Conservation (phyloP, 2,329 filamentous ascomycete species). For the Sordariomycetes sp. region DNA sequence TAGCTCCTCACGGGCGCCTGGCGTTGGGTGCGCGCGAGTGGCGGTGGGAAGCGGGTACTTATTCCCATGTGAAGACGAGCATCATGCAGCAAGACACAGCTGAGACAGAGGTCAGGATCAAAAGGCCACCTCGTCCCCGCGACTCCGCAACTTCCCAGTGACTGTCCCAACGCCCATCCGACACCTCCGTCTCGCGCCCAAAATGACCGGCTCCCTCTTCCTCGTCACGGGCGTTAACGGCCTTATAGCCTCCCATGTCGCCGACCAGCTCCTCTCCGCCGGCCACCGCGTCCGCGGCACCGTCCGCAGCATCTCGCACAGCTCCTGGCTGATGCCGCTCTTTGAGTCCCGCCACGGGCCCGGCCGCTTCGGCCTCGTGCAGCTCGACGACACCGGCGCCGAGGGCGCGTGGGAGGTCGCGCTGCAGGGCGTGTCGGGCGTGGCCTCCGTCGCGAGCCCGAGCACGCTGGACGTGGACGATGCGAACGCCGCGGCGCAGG, state of each 20-base stretch:
- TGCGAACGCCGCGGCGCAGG: conserved; percentile 21
- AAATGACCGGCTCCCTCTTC: conserved; percentile 1
- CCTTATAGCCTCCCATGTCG: conserved; percentile 4
- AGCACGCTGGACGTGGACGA: conserved; percentile 7
- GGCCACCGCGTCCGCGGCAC: conserved; percentile 18
- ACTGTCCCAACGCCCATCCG: too few relatives aligned
- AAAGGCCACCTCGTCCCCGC: too few relatives aligned
- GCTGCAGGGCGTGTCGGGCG: conserved; percentile 23
- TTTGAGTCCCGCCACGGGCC: conserved; percentile 9
- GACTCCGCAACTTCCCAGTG: too few relatives aligned
- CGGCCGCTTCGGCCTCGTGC: conserved; percentile 12
- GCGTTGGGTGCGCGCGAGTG: too few relatives aligned
- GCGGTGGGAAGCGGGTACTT: too few relatives aligned
- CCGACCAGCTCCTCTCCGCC: conserved; percentile 9
- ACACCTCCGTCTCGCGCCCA: background rate
- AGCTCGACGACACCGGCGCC: conserved; percentile 24
- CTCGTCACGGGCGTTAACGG: conserved; percentile 7
- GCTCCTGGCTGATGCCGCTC: background rate
- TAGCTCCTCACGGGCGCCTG: too few relatives aligned
- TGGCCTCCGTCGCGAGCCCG: conserved; percentile 21
- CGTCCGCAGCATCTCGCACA: conserved; percentile 10
- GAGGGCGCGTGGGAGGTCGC: conserved; percentile 27
- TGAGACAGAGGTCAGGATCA: too few relatives aligned
- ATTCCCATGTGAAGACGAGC: too few relatives aligned
- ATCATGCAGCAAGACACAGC: too few relatives aligned